phyloP scores from a whole-genome alignment of 306 rosid genomes.

The Ochetophila trinervis region DNA sequence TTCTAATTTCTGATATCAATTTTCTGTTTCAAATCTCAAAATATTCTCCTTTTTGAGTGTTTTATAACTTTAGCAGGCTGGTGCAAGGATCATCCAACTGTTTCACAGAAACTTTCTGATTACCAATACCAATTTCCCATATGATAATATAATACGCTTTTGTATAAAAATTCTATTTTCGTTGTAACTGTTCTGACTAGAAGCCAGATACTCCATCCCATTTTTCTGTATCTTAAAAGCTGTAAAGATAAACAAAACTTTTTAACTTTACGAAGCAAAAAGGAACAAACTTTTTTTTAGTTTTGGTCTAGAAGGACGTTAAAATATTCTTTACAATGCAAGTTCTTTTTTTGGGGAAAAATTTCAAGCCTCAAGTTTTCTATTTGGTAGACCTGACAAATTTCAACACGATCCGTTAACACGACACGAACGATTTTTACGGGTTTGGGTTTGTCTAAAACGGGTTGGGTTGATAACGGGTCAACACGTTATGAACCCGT shows the following conservation, averaged over 20 bases:
- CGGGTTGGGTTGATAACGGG: too few relatives aligned
- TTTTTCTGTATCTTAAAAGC: constrained; percentile 16
- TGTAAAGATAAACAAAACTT: constrained; percentile 22
- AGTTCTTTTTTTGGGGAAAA: constrained; percentile 4
- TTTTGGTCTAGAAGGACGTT: constrained; percentile 8
- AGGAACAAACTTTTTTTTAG: constrained; percentile 6
- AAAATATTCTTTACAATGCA: constrained; percentile 23
- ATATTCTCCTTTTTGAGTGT: constrained; percentile 30
- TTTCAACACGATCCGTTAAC: too few relatives aligned
- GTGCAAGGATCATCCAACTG: not conserved
- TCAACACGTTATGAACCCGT: too few relatives aligned
- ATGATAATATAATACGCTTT: not conserved
- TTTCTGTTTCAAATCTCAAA: constrained; percentile 22
- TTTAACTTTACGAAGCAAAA: not conserved
- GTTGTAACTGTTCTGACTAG: not conserved
- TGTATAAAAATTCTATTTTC: not conserved
- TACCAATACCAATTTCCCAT: constrained; percentile 30
- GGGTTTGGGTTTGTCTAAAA: too few relatives aligned
- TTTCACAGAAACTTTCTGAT: constrained; percentile 19
- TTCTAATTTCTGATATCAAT: constrained; percentile 28
- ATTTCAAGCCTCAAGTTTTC: constrained; percentile 19
- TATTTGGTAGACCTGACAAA: not conserved
- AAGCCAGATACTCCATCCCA: constrained; percentile 10
- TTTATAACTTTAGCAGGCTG: constrained; percentile 31
- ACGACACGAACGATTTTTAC: too few relatives aligned